A percentile compares a stretch with the other conserved stretches of the same genome.
phyloP scores from a whole-genome alignment of 164 flowering plant species.

The Dillenia turbinata region DNA sequence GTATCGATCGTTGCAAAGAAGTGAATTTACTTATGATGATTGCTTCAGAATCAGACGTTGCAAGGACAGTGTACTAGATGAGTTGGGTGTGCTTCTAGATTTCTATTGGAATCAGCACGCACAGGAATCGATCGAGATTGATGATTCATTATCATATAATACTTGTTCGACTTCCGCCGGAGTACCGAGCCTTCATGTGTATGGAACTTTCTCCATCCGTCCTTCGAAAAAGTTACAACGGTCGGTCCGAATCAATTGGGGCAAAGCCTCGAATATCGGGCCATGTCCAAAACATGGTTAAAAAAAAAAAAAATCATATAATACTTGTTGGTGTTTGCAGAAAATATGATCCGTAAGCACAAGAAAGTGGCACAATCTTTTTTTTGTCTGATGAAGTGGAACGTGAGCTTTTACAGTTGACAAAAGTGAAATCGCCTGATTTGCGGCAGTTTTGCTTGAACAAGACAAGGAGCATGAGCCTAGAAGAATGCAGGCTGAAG shows the following conservation, averaged over 20 bases:
- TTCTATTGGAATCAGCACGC: constrained; percentile 5
- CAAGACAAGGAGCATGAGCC: not conserved
- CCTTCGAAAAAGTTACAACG: no score
- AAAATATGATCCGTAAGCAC: constrained; percentile 15
- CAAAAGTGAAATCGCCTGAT: constrained; percentile 26
- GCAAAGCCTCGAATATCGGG: no score
- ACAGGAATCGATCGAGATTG: not conserved
- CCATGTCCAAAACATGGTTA: no score
- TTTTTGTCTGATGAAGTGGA: constrained; percentile 19
- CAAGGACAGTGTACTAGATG: constrained; percentile 6
- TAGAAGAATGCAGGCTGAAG: constrained; percentile 9
- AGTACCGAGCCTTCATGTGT: no score
- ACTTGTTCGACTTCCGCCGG: no score
- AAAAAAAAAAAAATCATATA: no score
- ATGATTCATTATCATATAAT: not conserved
- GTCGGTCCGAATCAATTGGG: no score
- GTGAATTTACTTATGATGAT: constrained; percentile 4
- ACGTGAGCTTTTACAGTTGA: constrained; percentile 18
- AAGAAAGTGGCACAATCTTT: constrained; percentile 6
- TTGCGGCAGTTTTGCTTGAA: not conserved
- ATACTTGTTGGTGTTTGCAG: constrained; percentile 7
- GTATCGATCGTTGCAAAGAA: not conserved
- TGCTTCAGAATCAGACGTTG: not conserved
- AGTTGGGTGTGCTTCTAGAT: constrained; percentile 8
- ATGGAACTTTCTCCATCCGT: no score